phyloP scores from a whole-genome alignment of 495 filamentous ascomycete genomes.

The Podospora pseudoanserina region DNA sequence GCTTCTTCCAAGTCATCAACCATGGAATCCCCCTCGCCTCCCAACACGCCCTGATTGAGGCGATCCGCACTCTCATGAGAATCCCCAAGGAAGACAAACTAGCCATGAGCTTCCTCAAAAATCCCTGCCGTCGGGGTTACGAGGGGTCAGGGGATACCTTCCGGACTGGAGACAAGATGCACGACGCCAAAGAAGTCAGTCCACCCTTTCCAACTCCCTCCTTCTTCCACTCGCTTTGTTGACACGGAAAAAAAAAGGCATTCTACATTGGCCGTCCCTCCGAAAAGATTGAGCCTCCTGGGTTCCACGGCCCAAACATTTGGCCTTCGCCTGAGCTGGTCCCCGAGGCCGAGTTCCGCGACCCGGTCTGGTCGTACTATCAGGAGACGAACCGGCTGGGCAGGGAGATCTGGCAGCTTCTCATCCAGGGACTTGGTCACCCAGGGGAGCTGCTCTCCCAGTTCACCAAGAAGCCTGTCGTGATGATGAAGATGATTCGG shows the following conservation, averaged over 20 bases:
- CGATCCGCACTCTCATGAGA: slow-evolving; percentile 29
- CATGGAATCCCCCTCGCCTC: slow-evolving; percentile 38
- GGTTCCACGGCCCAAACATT: not conserved
- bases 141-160: slow-evolving; percentile 31
- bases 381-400: slow-evolving; percentile 34
- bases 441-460: slow-evolving; percentile 36
- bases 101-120: slow-evolving; percentile 30
- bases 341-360: slow-evolving; percentile 42
- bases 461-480: slow-evolving; percentile 45
- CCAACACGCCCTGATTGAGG: slow-evolving; percentile 26
- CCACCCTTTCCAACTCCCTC: not conserved
- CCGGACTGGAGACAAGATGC: slow-evolving; percentile 31
- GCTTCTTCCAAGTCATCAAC: slow-evolving; percentile 51
- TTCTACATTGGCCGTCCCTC: slow-evolving; percentile 41
- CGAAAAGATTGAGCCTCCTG: slow-evolving; percentile 49
- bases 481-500: slow-evolving; percentile 44
- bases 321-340: slow-evolving; percentile 24
- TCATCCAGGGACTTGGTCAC: slow-evolving; percentile 39
- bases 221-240: slow-evolving; percentile 14
- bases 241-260: slow-evolving; percentile 1
- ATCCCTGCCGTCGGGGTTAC: slow-evolving; percentile 37
- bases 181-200: slow-evolving; percentile 38
- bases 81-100: slow-evolving; percentile 37
- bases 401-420: slow-evolving; percentile 35
- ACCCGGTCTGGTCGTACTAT: slow-evolving; percentile 48